phyloP scores from a whole-genome alignment of 192 early-diverging fungal species.

The Podochytrium sp. region DNA sequence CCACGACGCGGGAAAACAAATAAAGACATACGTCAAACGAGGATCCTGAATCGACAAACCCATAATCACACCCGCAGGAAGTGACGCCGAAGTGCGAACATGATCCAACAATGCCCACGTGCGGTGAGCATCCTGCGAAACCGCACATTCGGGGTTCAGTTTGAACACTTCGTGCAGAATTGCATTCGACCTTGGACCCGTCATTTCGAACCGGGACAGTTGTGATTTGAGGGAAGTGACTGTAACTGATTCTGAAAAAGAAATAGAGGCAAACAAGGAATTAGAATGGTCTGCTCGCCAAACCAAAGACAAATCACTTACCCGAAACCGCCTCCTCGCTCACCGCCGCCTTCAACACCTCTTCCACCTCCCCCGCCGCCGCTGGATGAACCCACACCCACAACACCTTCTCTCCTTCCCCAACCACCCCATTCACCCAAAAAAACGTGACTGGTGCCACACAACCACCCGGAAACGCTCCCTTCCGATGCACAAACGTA shows the following conservation, averaged over 20 bases:
- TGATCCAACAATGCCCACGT: constrained; percentile 34
- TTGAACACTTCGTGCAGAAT: constrained; percentile 71
- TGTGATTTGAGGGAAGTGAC: constrained; percentile 31
- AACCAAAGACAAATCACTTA: neutral
- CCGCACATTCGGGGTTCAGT: constrained; percentile 1
- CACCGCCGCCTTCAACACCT: constrained; percentile 22
- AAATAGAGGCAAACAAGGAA: neutral
- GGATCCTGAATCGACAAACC: constrained; percentile 85
- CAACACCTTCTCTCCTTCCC: constrained; percentile 28
- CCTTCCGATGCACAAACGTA: constrained; percentile 54
- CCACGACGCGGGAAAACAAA: neutral
- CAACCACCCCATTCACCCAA: constrained; percentile 62
- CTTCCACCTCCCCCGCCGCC: constrained; percentile 50
- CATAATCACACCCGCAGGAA: constrained; percentile 81
- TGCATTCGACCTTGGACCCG: constrained; percentile 81
- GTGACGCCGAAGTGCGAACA: constrained; percentile 67
- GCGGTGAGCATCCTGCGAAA: constrained; percentile 10
- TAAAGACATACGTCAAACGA: constrained; percentile 63
- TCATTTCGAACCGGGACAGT: constrained; percentile 82
- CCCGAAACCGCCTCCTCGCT: neutral
- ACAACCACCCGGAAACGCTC: constrained; percentile 58
- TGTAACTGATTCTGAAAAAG: neutral
- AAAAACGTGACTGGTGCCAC: constrained; percentile 78
- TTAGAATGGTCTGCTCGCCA: neutral
- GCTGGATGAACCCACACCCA: constrained; percentile 88